These are phyloP conservation scores for Glycyrrhiza uralensis DNA, from an alignment of 306 rosid genomes.

Conservation along the genomic window DNA sequence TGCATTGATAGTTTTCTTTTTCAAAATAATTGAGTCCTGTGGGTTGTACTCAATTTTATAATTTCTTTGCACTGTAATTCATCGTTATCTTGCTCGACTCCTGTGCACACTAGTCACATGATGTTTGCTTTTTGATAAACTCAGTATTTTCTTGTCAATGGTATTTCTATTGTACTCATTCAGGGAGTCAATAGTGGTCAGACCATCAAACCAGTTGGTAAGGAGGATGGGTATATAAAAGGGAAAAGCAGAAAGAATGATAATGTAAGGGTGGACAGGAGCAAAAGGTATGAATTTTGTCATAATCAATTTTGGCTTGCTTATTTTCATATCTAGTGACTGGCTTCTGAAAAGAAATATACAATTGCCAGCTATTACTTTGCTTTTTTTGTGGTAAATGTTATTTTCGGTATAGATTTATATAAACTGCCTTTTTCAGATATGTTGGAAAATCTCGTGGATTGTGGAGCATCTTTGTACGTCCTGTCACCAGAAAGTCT, in stretches of 20 bases:
- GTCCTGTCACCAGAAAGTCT: conserved; percentile 47
- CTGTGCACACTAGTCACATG: not conserved
- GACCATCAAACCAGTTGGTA: conserved; percentile 35
- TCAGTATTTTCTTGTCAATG: conserved; percentile 22
- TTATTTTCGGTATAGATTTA: not conserved
- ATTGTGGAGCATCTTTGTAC: conserved; percentile 59
- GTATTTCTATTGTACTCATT: conserved; percentile 22
- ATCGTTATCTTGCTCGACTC: conserved; percentile 7
- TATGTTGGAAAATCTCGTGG: conserved; percentile 44
- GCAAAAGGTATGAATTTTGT: conserved; percentile 52
- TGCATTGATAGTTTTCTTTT: not conserved
- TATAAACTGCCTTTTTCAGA: conserved; percentile 29
- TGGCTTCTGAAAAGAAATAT: conserved; percentile 15
- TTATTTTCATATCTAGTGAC: conserved; percentile 13
- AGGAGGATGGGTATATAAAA: conserved; percentile 36
- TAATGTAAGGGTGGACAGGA: conserved; percentile 34
- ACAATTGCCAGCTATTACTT: not conserved
- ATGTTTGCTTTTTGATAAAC: not conserved
- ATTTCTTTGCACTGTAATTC: conserved; percentile 23
- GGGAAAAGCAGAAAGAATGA: conserved; percentile 51
- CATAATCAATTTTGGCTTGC: not conserved
- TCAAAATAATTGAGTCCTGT: not conserved
- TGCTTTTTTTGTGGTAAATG: not conserved
- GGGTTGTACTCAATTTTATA: not conserved
- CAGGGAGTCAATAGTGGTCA: conserved; percentile 64